A percentile compares a stretch with the other conserved stretches of the same genome.
These are phyloP conservation scores for Ceratocystis albifundus DNA, from an alignment of 2,329 filamentous ascomycete genomes.

Conservation along the genomic window DNA sequence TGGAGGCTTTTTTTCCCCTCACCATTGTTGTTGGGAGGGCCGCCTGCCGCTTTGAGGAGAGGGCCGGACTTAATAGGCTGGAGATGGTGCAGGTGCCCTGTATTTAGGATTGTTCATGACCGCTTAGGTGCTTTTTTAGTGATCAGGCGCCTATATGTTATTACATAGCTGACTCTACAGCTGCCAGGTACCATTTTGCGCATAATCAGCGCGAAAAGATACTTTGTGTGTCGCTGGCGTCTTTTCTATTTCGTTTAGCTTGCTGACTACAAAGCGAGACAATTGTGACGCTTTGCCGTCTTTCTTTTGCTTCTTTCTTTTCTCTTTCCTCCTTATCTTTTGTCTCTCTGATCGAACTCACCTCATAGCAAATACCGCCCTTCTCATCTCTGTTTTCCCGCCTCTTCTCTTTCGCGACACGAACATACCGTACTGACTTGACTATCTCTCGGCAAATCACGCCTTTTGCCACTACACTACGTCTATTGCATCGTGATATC, in stretches of 20 bases:
- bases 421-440: too few species aligned
- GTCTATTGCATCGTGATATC: not conserved
- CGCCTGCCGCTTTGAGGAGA: too few species aligned
- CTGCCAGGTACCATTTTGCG: not conserved
- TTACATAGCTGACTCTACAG: not conserved
- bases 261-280: constrained; percentile 8
- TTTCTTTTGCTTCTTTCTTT: not conserved
- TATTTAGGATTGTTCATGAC: too few species aligned
- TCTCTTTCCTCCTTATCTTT: not conserved
- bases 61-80: too few species aligned
- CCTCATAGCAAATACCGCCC: not conserved
- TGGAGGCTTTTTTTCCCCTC: too few species aligned
- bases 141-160: not conserved
- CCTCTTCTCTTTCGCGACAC: too few species aligned
- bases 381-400: not conserved
- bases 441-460: not conserved
- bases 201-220: not conserved
- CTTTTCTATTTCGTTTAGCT: not conserved
- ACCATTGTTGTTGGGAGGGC: too few species aligned
- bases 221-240: not conserved
- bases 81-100: too few species aligned
- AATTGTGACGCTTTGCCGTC: not conserved
- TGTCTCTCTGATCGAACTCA: not conserved
- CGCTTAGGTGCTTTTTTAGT: too few species aligned
- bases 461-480: not conserved